phyloP scores from a whole-genome alignment of 2,329 filamentous ascomycete species.

The Diaporthe eres region DNA sequence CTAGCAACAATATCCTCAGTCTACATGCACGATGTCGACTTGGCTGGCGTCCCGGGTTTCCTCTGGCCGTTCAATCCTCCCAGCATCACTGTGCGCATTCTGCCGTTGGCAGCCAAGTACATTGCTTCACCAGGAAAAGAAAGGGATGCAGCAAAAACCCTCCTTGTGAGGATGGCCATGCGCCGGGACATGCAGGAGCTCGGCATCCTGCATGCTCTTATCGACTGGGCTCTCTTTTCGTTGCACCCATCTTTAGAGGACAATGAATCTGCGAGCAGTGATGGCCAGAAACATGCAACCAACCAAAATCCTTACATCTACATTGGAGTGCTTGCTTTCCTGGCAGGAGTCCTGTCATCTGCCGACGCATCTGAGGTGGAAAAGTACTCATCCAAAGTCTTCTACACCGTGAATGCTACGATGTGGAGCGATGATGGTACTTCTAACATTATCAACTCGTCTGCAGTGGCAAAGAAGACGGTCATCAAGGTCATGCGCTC shows the following conservation, averaged over 20 bases:
- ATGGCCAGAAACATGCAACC: constrained; percentile 40
- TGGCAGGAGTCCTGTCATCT: constrained; percentile 81
- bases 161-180: constrained; percentile 86
- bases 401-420: constrained; percentile 68
- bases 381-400: constrained; percentile 75
- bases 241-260: constrained; percentile 62
- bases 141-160: constrained; percentile 85
- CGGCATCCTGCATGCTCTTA: constrained; percentile 76
- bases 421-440: constrained; percentile 61
- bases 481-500: constrained; percentile 88
- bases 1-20: constrained; percentile 84
- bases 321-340: constrained; percentile 84
- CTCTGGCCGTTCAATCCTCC: constrained; percentile 74
- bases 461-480: constrained; percentile 85
- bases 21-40: constrained; percentile 62
- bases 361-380: constrained; percentile 83
- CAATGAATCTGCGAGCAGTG: constrained; percentile 39
- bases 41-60: constrained; percentile 62
- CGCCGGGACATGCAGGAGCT: constrained; percentile 89
- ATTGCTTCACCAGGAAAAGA: constrained; percentile 86
- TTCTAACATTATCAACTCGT: constrained; percentile 72
- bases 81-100: constrained; percentile 76
- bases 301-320: constrained; percentile 77
- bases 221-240: constrained; percentile 78
- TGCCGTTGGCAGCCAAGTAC: constrained; percentile 80